Conservation (phyloP, 805 yeast species). For the Ogataea henricii region DNA sequence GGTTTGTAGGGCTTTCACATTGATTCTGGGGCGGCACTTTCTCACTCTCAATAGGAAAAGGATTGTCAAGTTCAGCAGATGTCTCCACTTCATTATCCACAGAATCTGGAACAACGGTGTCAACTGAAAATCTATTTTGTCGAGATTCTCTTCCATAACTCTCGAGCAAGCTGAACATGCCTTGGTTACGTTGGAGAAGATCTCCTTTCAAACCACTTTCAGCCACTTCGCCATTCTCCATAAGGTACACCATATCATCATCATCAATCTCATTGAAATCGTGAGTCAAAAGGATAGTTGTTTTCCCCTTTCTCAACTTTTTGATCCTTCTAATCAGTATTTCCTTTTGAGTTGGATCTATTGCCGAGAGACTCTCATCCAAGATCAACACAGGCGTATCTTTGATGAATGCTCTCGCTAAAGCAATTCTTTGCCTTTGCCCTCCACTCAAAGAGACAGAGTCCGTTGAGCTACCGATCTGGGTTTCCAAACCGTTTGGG, state of each 20-base stretch:
- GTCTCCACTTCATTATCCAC: constrained; percentile 11
- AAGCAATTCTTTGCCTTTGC: constrained; percentile 77
- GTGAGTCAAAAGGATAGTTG: constrained; percentile 85
- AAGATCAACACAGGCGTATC: constrained; percentile 75
- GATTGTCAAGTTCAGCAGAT: not conserved
- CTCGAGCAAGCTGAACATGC: constrained; percentile 5
- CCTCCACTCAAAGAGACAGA: constrained; percentile 80
- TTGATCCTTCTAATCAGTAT: constrained; percentile 52
- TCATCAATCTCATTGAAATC: constrained; percentile 58
- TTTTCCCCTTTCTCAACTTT: constrained; percentile 61
- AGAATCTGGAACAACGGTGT: constrained; percentile 9
- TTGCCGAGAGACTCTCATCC: constrained; percentile 86
- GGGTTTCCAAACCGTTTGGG: constrained; percentile 57
- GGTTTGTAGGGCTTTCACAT: too few species aligned
- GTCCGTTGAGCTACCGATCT: constrained; percentile 40
- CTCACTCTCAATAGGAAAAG: too few species aligned
- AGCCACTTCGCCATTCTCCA: constrained; percentile 34
- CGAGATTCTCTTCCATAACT: not conserved
- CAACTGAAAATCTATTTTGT: not conserved
- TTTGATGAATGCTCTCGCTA: constrained; percentile 79
- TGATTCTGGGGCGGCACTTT: too few species aligned
- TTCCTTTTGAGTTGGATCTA: constrained; percentile 57
- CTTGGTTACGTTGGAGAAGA: not conserved
- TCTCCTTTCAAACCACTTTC: constrained; percentile 7
- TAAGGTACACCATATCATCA: constrained; percentile 57